Percentiles rank a stretch among this genome's conserved stretches.
Conservation (phyloP, 345 rosid genomes). For the Sisymbrium irio region DNA sequence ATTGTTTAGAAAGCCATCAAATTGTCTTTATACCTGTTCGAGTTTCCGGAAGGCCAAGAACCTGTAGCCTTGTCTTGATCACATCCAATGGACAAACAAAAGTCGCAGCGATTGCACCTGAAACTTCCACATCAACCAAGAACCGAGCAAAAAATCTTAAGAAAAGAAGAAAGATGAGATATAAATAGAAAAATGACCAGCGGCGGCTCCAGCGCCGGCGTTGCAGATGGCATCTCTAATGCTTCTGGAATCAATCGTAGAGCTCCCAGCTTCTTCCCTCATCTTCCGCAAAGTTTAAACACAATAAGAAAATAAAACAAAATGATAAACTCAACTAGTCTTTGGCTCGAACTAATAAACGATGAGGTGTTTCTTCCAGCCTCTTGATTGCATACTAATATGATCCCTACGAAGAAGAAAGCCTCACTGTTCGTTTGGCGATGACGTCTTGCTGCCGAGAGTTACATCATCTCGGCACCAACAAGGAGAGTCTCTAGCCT, state of each 20-base stretch:
- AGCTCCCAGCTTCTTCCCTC: no score
- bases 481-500: neutral
- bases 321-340: no score
- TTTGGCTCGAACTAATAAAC: no score
- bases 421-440: neutral
- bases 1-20: neutral
- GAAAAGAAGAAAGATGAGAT: no score
- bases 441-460: neutral
- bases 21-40: slow-evolving; percentile 42
- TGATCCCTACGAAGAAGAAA: neutral
- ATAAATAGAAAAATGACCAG: slow-evolving; percentile 45
- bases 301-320: no score
- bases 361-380: no score
- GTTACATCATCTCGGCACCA: neutral
- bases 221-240: slow-evolving; percentile 42
- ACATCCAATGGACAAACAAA: slow-evolving; percentile 90
- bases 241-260: neutral
- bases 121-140: neutral
- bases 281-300: no score
- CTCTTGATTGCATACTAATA: neutral
- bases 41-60: slow-evolving; percentile 66
- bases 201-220: slow-evolving; percentile 78
- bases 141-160: neutral
- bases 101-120: slow-evolving; percentile 87
- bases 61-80: slow-evolving; percentile 87